Percentiles rank a stretch among this genome's conserved stretches.
Conservation (phyloP, 257 asterid genomes). For the Lavandula angustifolia region DNA sequence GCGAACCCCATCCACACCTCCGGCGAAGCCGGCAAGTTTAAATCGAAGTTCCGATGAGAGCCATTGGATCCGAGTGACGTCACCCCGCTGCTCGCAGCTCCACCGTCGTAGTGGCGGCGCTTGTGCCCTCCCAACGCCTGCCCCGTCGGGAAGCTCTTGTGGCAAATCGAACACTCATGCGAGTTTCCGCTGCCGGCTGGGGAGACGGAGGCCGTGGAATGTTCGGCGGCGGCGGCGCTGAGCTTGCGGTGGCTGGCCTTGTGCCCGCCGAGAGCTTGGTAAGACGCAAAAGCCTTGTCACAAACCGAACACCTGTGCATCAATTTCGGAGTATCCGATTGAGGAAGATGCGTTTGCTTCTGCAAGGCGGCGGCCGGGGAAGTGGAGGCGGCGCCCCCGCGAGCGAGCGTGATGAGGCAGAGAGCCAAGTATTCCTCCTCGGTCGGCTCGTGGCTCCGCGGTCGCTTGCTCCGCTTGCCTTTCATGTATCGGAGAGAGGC, state of each 20-base stretch:
- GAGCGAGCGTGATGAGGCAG: conserved; percentile 63
- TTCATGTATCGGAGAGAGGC: conserved; percentile 29
- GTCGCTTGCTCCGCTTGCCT: conserved; percentile 53
- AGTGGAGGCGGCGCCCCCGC: conserved; percentile 35
- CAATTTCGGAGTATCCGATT: conserved; percentile 11
- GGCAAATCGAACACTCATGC: conserved; percentile 62
- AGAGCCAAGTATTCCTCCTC: conserved; percentile 56
- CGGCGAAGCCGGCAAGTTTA: conserved; percentile 51
- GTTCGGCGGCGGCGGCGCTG: conserved; percentile 27
- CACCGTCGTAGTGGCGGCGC: conserved; percentile 61
- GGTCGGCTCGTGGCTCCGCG: conserved; percentile 37
- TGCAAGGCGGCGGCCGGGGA: conserved; percentile 18
- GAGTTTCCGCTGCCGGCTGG: conserved; percentile 35
- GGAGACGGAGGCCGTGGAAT: conserved; percentile 25
- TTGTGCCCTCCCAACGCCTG: conserved; percentile 70
- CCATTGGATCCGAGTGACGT: conserved; percentile 40
- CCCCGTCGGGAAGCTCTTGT: conserved; percentile 53
- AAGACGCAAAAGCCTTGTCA: conserved; percentile 44
- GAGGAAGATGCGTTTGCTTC: neutral
- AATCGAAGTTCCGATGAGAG: conserved; percentile 41
- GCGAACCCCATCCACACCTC: conserved; percentile 38
- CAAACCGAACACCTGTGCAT: conserved; percentile 57
- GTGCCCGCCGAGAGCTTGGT: conserved; percentile 73
- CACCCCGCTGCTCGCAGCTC: conserved; percentile 34
- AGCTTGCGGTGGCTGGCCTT: conserved; percentile 66